Evolutionary conservation across 2,329 filamentous ascomycete species (phyloP), one percentile per base, ranked within the genome.

Genomic region (Fusarium scirpi): DNA sequence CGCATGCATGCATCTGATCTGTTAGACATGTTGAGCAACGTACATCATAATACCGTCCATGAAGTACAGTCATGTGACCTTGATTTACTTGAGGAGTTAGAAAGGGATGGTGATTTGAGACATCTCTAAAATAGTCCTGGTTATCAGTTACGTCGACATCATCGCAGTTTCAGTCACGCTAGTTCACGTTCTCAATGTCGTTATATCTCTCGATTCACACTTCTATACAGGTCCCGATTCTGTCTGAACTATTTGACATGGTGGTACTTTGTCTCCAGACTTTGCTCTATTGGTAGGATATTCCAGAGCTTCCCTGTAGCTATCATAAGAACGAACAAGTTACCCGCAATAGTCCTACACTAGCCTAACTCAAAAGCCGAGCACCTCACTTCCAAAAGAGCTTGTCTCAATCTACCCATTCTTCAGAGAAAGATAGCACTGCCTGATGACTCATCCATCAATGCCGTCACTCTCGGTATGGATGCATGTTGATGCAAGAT

Each of bases 1-100:
- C 48, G 48, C 32, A 52, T 55, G 55, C 32, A 52, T 52, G 20
- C 22, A 41, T 52, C 32, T 52, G 30, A 52, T 41, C 38, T 48
- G 30, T 24, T 25, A 49, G 29, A 25, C 25, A 38, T 27, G 32
- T 40, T 58, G 20, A 25, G 24, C 44, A 32, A 22, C 52, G 9
- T 54, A 52, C 18, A 25, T 47, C 8, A 30, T 41, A 34, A 61
- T 49, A 22, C 29, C 15, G 30, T 27, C 12, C 34, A 41, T n/a
- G n/a, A 24, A 43, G 5, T 18, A 55, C 13, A 40, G 27, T 67
- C 64, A 57, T 67, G 63, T 67, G 57, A 52, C 30, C n/a, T 67
- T n/a, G 16, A 22, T 38, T 13, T 12, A 9, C 22, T 24, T 16
- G 20, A 44, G 12, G 22, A 38, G 34, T 38, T n/a, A 6, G 18